Conservation (phyloP, 1,284 basidiomycete species). For the Athelia sp. region DNA sequence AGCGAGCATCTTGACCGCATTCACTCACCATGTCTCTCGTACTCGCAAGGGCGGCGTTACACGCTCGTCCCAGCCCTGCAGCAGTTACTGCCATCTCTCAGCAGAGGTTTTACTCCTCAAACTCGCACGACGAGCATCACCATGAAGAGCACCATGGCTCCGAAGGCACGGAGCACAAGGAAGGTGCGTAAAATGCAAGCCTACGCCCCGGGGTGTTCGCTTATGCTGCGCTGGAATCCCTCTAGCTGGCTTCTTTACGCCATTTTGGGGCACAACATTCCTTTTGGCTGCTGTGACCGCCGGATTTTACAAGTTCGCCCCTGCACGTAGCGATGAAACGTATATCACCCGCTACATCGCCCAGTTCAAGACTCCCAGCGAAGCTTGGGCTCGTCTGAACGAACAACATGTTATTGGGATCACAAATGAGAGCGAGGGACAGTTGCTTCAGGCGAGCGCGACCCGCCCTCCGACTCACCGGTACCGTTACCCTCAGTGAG, state of each 20-base stretch:
- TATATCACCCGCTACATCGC: conserved; percentile 61
- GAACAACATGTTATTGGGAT: conserved; percentile 50
- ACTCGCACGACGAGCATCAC: conserved; percentile 23
- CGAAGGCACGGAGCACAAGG: conserved; percentile 43
- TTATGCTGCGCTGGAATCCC: too few relatives aligned
- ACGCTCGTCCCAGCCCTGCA: conserved; percentile 22
- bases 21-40: conserved; percentile 20
- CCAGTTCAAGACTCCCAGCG: conserved; percentile 41
- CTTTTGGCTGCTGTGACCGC: conserved; percentile 41
- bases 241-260: conserved; percentile 50
- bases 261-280: conserved; percentile 59
- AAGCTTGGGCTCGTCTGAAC: conserved; percentile 49
- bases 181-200: conserved; percentile 39
- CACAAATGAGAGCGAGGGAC: conserved; percentile 38
- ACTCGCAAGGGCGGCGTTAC: conserved; percentile 28
- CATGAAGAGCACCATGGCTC: conserved; percentile 34
- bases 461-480: conserved; percentile 50
- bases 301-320: conserved; percentile 63
- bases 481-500: conserved; percentile 67
- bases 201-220: neutral
- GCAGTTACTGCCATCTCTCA: conserved; percentile 17
- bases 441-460: conserved; percentile 43
- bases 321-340: conserved; percentile 49
- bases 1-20: neutral
- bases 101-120: conserved; percentile 35